Evolutionary conservation across 805 yeast species (phyloP).

Genomic region (Ogataea trehaloabstinens): DNA sequence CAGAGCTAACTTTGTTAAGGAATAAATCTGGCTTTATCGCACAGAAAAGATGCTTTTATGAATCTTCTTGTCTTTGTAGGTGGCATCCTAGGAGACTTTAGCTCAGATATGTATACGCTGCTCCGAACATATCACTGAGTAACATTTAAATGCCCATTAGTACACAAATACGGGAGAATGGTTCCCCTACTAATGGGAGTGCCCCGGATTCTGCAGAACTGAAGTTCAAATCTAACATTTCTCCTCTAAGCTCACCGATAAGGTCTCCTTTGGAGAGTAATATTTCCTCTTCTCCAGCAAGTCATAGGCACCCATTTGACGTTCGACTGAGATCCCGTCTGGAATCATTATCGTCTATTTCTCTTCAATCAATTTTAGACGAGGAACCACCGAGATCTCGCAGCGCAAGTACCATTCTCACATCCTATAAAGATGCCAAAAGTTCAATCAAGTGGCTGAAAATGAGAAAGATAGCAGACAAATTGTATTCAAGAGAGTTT

Average conservation of each 20-base stretch:
- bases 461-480: slow-evolving; percentile 23
- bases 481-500: slow-evolving; percentile 19
- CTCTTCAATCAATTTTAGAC: neutral
- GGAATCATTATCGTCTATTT: slow-evolving; percentile 6
- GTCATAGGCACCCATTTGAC: slow-evolving; percentile 16
- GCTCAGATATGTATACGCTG: too few relatives aligned
- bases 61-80: too few relatives aligned
- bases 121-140: too few relatives aligned
- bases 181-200: too few relatives aligned
- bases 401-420: slow-evolving; percentile 4
- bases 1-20: too few relatives aligned
- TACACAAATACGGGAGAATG: too few relatives aligned
- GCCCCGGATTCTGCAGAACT: neutral
- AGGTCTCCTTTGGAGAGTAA: slow-evolving; percentile 1
- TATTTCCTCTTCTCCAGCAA: neutral
- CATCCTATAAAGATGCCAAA: slow-evolving; percentile 8
- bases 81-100: too few relatives aligned
- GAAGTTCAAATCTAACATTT: neutral
- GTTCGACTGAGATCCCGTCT: slow-evolving; percentile 21
- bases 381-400: slow-evolving; percentile 3
- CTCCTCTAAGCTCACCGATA: neutral
- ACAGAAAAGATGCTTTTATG: too few relatives aligned
- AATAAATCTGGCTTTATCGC: too few relatives aligned
- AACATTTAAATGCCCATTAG: too few relatives aligned
- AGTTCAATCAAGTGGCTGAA: slow-evolving; percentile 30